A percentile compares a stretch with the other conserved stretches of the same genome.
These are phyloP conservation scores for Blastobotrys robertii DNA, from an alignment of 805 yeast genomes.

Conservation along the genomic window DNA sequence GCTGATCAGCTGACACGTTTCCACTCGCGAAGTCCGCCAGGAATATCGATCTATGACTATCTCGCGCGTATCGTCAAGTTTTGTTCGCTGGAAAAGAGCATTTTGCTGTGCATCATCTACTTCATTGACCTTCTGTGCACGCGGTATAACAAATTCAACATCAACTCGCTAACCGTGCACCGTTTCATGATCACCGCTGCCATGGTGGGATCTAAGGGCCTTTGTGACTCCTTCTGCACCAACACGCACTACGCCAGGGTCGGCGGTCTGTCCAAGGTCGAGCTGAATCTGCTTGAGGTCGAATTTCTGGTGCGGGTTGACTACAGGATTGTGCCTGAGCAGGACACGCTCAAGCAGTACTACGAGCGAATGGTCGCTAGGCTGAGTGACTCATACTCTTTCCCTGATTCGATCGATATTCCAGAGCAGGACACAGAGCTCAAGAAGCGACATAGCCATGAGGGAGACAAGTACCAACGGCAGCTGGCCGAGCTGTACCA, in stretches of 20 bases:
- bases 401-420: slow-evolving; percentile 3
- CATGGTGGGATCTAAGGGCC: slow-evolving; percentile 79
- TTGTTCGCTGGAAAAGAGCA: slow-evolving; percentile 77
- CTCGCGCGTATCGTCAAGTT: slow-evolving; percentile 68
- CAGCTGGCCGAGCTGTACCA: too few relatives aligned
- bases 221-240: slow-evolving; percentile 90
- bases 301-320: slow-evolving; percentile 76
- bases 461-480: too few relatives aligned
- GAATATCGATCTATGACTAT: slow-evolving; percentile 71
- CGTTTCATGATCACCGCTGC: slow-evolving; percentile 85
- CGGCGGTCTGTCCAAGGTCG: slow-evolving; percentile 82
- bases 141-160: slow-evolving; percentile 67
- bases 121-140: slow-evolving; percentile 79
- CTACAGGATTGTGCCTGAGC: slow-evolving; percentile 60
- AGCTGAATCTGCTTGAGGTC: slow-evolving; percentile 76
- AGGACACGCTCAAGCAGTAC: slow-evolving; percentile 24
- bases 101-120: slow-evolving; percentile 73
- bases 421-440: not conserved
- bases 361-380: slow-evolving; percentile 25
- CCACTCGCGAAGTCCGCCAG: slow-evolving; percentile 90
- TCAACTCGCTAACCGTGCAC: slow-evolving; percentile 89
- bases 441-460: too few relatives aligned
- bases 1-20: slow-evolving; percentile 60
- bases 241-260: slow-evolving; percentile 91
- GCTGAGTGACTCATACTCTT: slow-evolving; percentile 10